phyloP scores from a whole-genome alignment of 78 protist genomes.

The Protostelium mycophagum region DNA sequence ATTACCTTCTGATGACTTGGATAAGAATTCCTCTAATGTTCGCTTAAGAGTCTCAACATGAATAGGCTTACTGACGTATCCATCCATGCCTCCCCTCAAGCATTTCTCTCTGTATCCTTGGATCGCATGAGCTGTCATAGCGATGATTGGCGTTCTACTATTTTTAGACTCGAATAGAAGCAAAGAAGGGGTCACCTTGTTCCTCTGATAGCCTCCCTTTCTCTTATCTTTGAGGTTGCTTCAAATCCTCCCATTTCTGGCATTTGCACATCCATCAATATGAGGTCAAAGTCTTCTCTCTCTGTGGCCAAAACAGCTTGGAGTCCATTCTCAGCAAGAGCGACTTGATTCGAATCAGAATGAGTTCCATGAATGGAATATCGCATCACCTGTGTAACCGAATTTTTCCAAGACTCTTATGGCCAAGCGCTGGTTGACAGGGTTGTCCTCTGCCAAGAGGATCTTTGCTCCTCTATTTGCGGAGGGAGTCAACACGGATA shows the following conservation, averaged over 20 bases:
- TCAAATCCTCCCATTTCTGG: slow-evolving; percentile 82
- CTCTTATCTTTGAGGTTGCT: slow-evolving; percentile 58
- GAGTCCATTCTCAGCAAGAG: slow-evolving; percentile 53
- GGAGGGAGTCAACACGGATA: neutral
- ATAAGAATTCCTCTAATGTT: slow-evolving; percentile 23
- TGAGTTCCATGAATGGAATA: too few species aligned
- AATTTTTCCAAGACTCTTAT: slow-evolving; percentile 44
- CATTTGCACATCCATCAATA: slow-evolving; percentile 82
- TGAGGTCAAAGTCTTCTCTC: slow-evolving; percentile 38
- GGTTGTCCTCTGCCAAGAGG: slow-evolving; percentile 61
- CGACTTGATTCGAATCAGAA: too few species aligned
- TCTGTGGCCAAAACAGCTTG: slow-evolving; percentile 54
- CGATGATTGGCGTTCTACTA: slow-evolving; percentile 52
- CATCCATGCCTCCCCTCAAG: slow-evolving; percentile 64
- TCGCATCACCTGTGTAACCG: too few species aligned
- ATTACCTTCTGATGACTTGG: neutral
- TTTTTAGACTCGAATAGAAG: too few species aligned
- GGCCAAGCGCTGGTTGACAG: slow-evolving; percentile 61
- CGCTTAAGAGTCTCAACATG: slow-evolving; percentile 31
- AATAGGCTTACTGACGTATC: slow-evolving; percentile 57
- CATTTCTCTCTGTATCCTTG: slow-evolving; percentile 47
- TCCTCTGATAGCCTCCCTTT: slow-evolving; percentile 11
- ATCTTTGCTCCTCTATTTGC: slow-evolving; percentile 19
- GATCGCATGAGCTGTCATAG: slow-evolving; percentile 73
- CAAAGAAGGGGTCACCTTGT: neutral